A percentile compares a stretch with the other conserved stretches of the same genome.
Evolutionary conservation across 768 basidiomycete species (phyloP).

Genomic region (Collybia sp.): DNA sequence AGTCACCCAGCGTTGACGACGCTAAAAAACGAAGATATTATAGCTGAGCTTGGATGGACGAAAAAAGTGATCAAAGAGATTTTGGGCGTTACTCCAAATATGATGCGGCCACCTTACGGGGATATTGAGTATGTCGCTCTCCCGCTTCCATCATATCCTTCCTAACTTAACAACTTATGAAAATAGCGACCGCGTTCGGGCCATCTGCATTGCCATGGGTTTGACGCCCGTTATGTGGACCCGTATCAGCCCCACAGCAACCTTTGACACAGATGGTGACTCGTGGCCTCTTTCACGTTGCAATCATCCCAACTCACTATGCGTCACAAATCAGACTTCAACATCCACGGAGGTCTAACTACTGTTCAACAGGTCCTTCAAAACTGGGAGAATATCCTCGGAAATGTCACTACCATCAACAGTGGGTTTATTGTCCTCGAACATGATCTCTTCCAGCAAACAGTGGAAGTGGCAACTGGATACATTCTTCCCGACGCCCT

Average conservation of each 20-base stretch:
- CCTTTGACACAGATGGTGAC: slow-evolving; percentile 69
- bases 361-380: slow-evolving; percentile 54
- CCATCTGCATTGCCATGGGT: slow-evolving; percentile 79
- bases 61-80: slow-evolving; percentile 83
- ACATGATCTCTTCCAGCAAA: slow-evolving; percentile 82
- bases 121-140: slow-evolving; percentile 59
- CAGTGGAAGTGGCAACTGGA: slow-evolving; percentile 80
- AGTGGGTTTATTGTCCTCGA: slow-evolving; percentile 89
- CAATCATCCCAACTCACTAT: slow-evolving; percentile 9
- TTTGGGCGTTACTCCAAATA: slow-evolving; percentile 71
- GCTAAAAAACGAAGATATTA: slow-evolving; percentile 71
- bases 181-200: slow-evolving; percentile 77
- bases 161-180: slow-evolving; percentile 8
- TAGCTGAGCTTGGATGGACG: slow-evolving; percentile 87
- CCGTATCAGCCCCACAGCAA: slow-evolving; percentile 48
- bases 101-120: slow-evolving; percentile 79
- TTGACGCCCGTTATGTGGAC: slow-evolving; percentile 86
- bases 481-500: slow-evolving; percentile 83
- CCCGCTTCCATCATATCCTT: neutral
- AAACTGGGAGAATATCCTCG: slow-evolving; percentile 73
- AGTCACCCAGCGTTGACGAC: slow-evolving; percentile 73
- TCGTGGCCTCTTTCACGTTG: slow-evolving; percentile 2
- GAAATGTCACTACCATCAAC: slow-evolving; percentile 48
- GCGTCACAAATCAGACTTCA: slow-evolving; percentile 56
- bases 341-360: slow-evolving; percentile 64